Evolutionary conservation across 2,329 filamentous ascomycete species (phyloP), one percentile per base, ranked within the genome.

Genomic region (Oidium heveae): DNA sequence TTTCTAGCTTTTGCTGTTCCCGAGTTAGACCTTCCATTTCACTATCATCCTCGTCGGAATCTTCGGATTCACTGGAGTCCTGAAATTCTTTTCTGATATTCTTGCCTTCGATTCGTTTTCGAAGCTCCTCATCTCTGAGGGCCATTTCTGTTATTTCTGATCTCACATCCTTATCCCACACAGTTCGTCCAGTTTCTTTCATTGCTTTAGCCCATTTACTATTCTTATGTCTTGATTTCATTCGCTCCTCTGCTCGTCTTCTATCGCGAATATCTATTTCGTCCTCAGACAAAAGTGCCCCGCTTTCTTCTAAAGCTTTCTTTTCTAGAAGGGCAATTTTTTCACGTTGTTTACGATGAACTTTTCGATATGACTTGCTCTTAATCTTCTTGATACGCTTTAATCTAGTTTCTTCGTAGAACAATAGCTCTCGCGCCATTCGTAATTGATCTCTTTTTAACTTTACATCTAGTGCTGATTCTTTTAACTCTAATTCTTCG

Each of bases 361-460:
- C 82, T 47, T 88, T 82, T 55, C 89, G 84, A 66, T 94, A 98
- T 0, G 87, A 78, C 67, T 95, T 98, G 66, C 85, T 93, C 74
- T 98, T 98, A 70, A 98, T 98, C 72, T 96, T 96, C 71, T 95
- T 94, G 69, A 98, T 86, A 24, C 91, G 82, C 69, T 88, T 93
- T 8, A 87, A 78, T 55, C 87, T 82, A 46, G 87, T 81, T 63
- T 93, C 83, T 68, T 96, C 89, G 12, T 88, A 77, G 62, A 93
- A 94, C 59, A 89, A 75, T 8, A 94, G 70, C 62, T 96, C 89
- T 60, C 91, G 76, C 58, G 85, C 80, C 66, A 80, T 80, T 13
- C 91, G 80, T 55, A 89, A 75, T 63, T 88, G 79, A 51, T 81
- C 79, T 55, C 81, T 74, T 24, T 85, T 74, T 51, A 81, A 82